Percentiles rank a stretch among this genome's conserved stretches.
Conservation (phyloP, 805 yeast species). For the Brettanomyces sp. region DNA sequence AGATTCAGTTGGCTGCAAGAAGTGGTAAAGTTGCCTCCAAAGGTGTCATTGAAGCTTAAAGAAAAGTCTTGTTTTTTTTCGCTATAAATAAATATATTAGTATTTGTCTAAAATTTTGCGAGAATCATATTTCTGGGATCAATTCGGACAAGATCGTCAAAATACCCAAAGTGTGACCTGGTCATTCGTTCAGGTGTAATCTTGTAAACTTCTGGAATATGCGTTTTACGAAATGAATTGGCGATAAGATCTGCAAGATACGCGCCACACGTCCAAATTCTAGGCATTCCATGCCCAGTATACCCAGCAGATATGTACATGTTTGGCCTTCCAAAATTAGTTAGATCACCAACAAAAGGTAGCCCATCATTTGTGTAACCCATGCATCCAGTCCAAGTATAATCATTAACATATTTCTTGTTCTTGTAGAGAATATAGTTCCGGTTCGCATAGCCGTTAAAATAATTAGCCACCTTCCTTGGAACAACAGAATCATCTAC, state of each 20-base stretch:
- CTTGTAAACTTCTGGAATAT: constrained; percentile 6
- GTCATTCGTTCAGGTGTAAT: constrained; percentile 6
- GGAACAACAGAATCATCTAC: no score
- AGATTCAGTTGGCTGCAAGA: constrained; percentile 54
- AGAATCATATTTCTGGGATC: constrained; percentile 2
- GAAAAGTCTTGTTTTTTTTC: no score
- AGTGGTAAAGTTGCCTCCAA: constrained; percentile 41
- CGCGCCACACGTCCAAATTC: constrained; percentile 31
- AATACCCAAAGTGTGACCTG: neutral
- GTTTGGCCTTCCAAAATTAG: constrained; percentile 18
- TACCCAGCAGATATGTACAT: constrained; percentile 35
- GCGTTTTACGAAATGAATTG: neutral
- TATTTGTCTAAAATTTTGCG: constrained; percentile 2
- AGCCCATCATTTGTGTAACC: constrained; percentile 33
- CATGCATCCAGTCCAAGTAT: constrained; percentile 38
- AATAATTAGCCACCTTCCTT: no score
- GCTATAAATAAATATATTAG: no score
- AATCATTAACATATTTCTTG: constrained; percentile 20
- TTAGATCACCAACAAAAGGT: constrained; percentile 36
- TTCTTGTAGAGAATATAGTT: constrained; percentile 13
- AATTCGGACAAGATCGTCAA: constrained; percentile 1
- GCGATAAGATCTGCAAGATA: constrained; percentile 25
- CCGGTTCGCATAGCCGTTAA: constrained; percentile 17
- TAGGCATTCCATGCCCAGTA: constrained; percentile 46
- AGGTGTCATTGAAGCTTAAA: constrained; percentile 29